Evolutionary conservation across 345 rosid genomes (phyloP), one percentile per base, ranked within the genome.

Genomic region (Schrenkiella parvula): DNA sequence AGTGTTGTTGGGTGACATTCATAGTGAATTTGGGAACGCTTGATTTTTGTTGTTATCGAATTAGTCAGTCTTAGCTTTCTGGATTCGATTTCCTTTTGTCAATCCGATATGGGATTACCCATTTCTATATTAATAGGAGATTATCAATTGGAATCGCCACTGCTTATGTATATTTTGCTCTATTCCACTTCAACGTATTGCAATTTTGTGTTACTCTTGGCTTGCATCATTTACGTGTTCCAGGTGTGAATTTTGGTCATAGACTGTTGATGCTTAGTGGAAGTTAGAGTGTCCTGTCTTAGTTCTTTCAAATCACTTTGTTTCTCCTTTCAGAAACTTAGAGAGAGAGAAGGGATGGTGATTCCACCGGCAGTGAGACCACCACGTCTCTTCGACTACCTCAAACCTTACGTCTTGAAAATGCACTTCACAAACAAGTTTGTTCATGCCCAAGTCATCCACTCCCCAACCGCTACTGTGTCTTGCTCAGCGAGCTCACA

Each of bases 401-500:
- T 87, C 35, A 91, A 88, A 79, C 95, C 96, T 0, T 87, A 88
- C 60, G 84, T 88, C 28, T 73, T 89, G 76, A 91, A 84, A 71
- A 76, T 88, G 89, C 87, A 91, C 72, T 91, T 89, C 82, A 87
- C 95, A 1, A 87, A 87, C 78, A 87, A 89, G 79, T 88, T 52
- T 42, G 95, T 87, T 37, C 78, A 79, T 57, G 96, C 97, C 4
- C 96, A 89, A 80, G 90, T 89, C 52, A 72, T 91, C 71, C 99
- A 88, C 80, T 63, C 90, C 0, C 95, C 99, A 25, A 84, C 90
- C 1, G 90, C 95, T 22, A 85, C 88, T 0, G 96, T 95, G 8
- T 95, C 95, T 25, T 83, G 85, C 23, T 79, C 90, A 0, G 96
- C 95, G 2, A 91, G 89, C 79, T 89, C 93, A 12, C 96, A 87